Evolutionary conservation across 177 flowering plant genomes (phyloP).

Genomic region (Tripterygium wilfordii): DNA sequence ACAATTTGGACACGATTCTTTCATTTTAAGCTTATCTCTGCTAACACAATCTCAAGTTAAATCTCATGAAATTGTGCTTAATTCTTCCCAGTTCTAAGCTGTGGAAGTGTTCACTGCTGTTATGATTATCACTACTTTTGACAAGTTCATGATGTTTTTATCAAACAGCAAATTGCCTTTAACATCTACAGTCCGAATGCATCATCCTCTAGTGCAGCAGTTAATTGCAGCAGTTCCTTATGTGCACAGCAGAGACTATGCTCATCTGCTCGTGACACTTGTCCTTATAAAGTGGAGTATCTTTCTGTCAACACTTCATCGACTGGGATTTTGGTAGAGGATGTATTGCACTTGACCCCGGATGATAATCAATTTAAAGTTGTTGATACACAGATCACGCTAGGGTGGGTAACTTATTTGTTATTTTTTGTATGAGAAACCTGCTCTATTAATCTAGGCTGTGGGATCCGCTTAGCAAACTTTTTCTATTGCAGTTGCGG

Average conservation of each 20-base stretch:
- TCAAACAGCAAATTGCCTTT: slow-evolving; percentile 28
- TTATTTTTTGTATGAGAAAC: too few relatives aligned
- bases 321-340: slow-evolving; percentile 72
- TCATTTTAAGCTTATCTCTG: too few relatives aligned
- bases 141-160: too few relatives aligned
- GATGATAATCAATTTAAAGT: slow-evolving; percentile 33
- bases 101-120: too few relatives aligned
- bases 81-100: too few relatives aligned
- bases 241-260: slow-evolving; percentile 42
- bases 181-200: slow-evolving; percentile 58
- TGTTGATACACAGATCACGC: slow-evolving; percentile 45
- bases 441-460: too few relatives aligned
- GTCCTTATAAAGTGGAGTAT: slow-evolving; percentile 61
- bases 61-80: too few relatives aligned
- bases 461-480: too few relatives aligned
- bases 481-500: slow-evolving; percentile 68
- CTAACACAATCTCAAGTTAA: too few relatives aligned
- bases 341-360: slow-evolving; percentile 60
- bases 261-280: slow-evolving; percentile 21
- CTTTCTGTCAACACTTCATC: slow-evolving; percentile 70
- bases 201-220: slow-evolving; percentile 58
- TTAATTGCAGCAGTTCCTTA: slow-evolving; percentile 50
- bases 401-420: slow-evolving; percentile 81
- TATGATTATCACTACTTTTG: too few relatives aligned
- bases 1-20: too few relatives aligned